These are phyloP conservation scores for Phytophthora ohioensis DNA, from an alignment of 352 stramenopile genomes.

Conservation along the genomic window DNA sequence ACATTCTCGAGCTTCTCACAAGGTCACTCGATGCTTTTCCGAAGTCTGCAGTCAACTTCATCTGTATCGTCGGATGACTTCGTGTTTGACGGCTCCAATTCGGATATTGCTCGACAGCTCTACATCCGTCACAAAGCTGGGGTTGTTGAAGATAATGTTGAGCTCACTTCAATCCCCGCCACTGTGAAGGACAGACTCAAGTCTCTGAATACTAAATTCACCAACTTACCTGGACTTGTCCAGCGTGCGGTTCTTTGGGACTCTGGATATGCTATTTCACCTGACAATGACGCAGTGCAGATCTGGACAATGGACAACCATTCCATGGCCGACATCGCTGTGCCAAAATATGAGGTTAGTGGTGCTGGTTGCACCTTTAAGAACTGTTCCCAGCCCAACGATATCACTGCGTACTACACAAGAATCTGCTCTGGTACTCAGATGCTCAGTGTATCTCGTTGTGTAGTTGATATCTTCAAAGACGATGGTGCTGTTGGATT, in stretches of 20 bases:
- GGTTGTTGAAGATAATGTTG: slow-evolving; percentile 3
- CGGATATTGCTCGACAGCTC: slow-evolving; percentile 46
- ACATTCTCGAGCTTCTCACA: no score
- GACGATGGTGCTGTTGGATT: neutral
- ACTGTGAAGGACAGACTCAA: slow-evolving; percentile 19
- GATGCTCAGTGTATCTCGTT: slow-evolving; percentile 42
- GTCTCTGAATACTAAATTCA: slow-evolving; percentile 26
- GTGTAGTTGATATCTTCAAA: slow-evolving; percentile 35
- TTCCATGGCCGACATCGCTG: slow-evolving; percentile 38
- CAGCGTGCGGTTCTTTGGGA: slow-evolving; percentile 52
- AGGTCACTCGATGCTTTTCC: neutral
- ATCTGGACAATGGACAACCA: slow-evolving; percentile 29
- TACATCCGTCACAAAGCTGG: slow-evolving; percentile 31
- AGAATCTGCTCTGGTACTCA: slow-evolving; percentile 38
- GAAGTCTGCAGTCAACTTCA: slow-evolving; percentile 3
- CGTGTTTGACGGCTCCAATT: slow-evolving; percentile 45
- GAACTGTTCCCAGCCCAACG: slow-evolving; percentile 41
- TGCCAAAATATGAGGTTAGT: slow-evolving; percentile 18
- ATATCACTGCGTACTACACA: slow-evolving; percentile 13
- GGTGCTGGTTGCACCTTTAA: slow-evolving; percentile 24
- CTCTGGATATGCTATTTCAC: slow-evolving; percentile 35
- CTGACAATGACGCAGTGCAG: slow-evolving; percentile 20
- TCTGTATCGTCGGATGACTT: slow-evolving; percentile 12
- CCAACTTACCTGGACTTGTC: slow-evolving; percentile 30
- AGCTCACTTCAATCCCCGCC: slow-evolving; percentile 18